Evolutionary conservation across 495 filamentous ascomycete genomes (phyloP).

Genomic region (Evernia prunastri): DNA sequence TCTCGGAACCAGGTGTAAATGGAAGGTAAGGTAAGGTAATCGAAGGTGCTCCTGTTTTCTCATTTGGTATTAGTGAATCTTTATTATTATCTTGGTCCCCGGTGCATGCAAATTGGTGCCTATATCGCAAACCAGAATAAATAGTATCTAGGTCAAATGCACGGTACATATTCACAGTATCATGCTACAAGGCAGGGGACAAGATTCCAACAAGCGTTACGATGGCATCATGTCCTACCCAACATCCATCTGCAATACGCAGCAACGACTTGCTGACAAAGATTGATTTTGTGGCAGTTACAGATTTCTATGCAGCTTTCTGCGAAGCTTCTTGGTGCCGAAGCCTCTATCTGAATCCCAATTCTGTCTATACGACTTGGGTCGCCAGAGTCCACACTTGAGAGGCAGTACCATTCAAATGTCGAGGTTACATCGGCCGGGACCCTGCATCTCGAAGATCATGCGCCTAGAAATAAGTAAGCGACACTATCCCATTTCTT

Average conservation of each 20-base stretch:
- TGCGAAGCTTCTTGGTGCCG: neutral
- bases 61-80: too few species aligned
- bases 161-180: neutral
- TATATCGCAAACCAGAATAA: too few species aligned
- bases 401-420: neutral
- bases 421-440: neutral
- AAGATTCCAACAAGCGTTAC: neutral
- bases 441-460: neutral
- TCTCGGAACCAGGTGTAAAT: neutral
- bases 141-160: neutral
- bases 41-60: too few species aligned
- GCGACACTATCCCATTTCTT: neutral
- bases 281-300: neutral
- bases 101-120: too few species aligned
- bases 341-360: neutral
- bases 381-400: too few species aligned
- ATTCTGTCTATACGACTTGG: neutral
- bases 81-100: too few species aligned
- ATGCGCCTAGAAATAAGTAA: neutral
- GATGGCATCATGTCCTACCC: neutral
- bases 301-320: neutral
- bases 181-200: neutral
- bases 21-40: too few species aligned
- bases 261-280: neutral
- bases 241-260: neutral